A percentile compares a stretch with the other conserved stretches of the same genome.
Conservation (phyloP, 192 early-diverging fungal genomes). For the Spizellomyces punctatus region DNA sequence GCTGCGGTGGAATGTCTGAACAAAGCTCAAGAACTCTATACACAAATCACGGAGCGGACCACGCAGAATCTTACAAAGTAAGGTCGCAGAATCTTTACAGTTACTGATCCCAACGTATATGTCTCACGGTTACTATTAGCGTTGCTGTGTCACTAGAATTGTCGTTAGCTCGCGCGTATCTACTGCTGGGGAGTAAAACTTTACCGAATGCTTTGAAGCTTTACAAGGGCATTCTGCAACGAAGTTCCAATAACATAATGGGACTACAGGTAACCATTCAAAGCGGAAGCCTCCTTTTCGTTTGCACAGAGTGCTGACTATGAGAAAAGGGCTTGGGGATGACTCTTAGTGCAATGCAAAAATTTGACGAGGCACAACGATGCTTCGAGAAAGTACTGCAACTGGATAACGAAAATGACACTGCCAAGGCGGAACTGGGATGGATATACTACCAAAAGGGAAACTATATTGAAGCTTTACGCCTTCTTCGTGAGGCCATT, state of each 20-base stretch:
- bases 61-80: no score
- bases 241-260: background rate
- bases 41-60: background rate
- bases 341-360: slow-evolving; percentile 51
- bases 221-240: slow-evolving; percentile 27
- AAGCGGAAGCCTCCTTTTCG: background rate
- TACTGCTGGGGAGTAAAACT: slow-evolving; percentile 14
- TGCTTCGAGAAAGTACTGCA: slow-evolving; percentile 59
- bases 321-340: slow-evolving; percentile 56
- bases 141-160: slow-evolving; percentile 27
- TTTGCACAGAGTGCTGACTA: no score
- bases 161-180: slow-evolving; percentile 30
- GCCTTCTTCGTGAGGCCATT: slow-evolving; percentile 39
- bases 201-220: slow-evolving; percentile 30
- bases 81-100: no score
- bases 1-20: background rate
- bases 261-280: background rate
- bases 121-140: background rate
- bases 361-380: slow-evolving; percentile 57
- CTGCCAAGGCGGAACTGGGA: slow-evolving; percentile 70
- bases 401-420: slow-evolving; percentile 46
- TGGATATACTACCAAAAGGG: slow-evolving; percentile 60
- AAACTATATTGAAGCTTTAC: slow-evolving; percentile 56
- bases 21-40: background rate
- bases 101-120: no score